Base-by-base conservation (phyloP, 2,329 filamentous ascomycete genomes). In the Claviceps africana region DNA sequence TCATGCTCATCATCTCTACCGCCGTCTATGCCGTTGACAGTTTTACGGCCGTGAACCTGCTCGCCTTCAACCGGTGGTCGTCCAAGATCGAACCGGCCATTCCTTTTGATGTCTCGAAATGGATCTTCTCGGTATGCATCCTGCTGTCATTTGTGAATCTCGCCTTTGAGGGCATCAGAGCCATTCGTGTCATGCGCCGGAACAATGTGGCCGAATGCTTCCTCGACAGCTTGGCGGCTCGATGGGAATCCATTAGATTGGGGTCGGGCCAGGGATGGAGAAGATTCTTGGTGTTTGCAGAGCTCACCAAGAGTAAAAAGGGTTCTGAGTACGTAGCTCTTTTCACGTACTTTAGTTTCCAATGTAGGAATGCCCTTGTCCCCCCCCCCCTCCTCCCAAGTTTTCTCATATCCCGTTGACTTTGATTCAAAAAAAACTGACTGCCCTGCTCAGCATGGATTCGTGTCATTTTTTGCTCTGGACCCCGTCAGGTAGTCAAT, bases 41-140 rank as follows among this genome's bases (percentile, higher is more conserved):
- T 55, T 97, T 96, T 65, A 96, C 90, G 4, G 90, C 90, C 56
- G 79, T 96, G 70, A 94, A 95, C 57, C 75, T 98, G 42, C 78
- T 98, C 49, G 86, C 79, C 52, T 96, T 95, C 70, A 81, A 94
- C 70, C 81, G 81, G 55, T 97, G 90, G 90, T 87, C 88, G 1
- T 88, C 86, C 51, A 77, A 87, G 58, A 85, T 97, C 59, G 71
- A 88, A 59, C 89, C 89, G 1, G 77, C 79, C 42, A 85, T 97
- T 57, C 78, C 82, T 3, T 81, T 94, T 62, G 72, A 80, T 48
- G 78, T 91, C 51, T 86, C 88, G 13, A 94, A 93, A 71, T 96
- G 90, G 89, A 90, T 98, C 65, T 98, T 97, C 65, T 85, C 88
- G 30, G 79, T 81, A 52, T 95, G 90, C 66, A 97, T 98, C 64